A percentile compares a stretch with the other conserved stretches of the same genome.
Evolutionary conservation across 139 green algal species (phyloP).

Genomic region (Chlamydomonas incerta): DNA sequence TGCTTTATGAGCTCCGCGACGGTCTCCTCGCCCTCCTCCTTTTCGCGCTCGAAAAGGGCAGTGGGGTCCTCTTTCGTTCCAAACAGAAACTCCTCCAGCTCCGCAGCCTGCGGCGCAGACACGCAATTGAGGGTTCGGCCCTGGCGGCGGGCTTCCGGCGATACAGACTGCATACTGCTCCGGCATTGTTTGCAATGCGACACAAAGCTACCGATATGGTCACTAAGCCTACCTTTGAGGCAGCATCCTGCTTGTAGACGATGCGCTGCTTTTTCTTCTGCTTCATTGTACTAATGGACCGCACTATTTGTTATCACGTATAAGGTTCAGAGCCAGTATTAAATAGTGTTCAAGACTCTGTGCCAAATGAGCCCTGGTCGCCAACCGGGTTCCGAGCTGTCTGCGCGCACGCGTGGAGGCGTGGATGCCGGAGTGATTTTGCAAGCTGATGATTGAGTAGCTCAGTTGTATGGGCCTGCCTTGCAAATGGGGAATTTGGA

Average conservation of each 20-base stretch:
- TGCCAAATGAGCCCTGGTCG: too few relatives aligned
- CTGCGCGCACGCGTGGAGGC: neutral
- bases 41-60: slow-evolving; percentile 17
- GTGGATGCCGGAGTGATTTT: too few relatives aligned
- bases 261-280: slow-evolving; percentile 38
- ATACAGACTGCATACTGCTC: too few relatives aligned
- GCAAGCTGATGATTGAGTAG: too few relatives aligned
- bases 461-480: too few relatives aligned
- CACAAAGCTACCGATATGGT: too few relatives aligned
- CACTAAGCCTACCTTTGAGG: neutral
- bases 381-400: neutral
- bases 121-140: neutral
- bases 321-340: too few relatives aligned
- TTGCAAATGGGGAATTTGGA: too few relatives aligned
- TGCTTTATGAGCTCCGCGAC: slow-evolving; percentile 45
- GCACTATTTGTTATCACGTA: too few relatives aligned
- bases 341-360: too few relatives aligned
- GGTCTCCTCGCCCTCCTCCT: slow-evolving; percentile 7
- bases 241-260: slow-evolving; percentile 35
- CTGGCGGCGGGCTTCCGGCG: neutral
- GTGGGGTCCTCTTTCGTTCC: slow-evolving; percentile 2
- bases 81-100: slow-evolving; percentile 70
- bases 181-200: too few relatives aligned
- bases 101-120: slow-evolving; percentile 51
- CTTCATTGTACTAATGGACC: slow-evolving; percentile 27